Conservation (phyloP, 2,329 filamentous ascomycete species). For the Furcasterigmium sp. region DNA sequence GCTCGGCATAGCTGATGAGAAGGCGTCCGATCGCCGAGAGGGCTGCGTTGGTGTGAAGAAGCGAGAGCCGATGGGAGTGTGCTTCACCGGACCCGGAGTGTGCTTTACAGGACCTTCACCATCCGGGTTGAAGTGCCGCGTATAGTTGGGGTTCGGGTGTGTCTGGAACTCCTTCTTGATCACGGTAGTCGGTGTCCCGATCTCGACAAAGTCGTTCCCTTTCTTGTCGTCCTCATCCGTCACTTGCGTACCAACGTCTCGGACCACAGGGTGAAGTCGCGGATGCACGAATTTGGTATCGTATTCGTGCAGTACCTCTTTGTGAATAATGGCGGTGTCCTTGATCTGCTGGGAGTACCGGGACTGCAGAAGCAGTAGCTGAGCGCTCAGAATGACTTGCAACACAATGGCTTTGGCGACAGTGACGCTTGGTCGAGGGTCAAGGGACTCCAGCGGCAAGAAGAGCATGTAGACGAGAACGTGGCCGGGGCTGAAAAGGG, state of each 20-base stretch:
- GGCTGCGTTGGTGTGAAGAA: slow-evolving; percentile 10
- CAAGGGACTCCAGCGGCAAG: slow-evolving; percentile 69
- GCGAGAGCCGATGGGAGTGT: slow-evolving; percentile 9
- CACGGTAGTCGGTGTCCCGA: slow-evolving; percentile 51
- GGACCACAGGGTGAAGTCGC: slow-evolving; percentile 72
- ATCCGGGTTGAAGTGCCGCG: slow-evolving; percentile 67
- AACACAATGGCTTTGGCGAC: slow-evolving; percentile 79
- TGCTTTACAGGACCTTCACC: slow-evolving; percentile 3
- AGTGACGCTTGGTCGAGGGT: slow-evolving; percentile 78
- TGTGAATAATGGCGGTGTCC: slow-evolving; percentile 78
- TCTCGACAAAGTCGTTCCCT: slow-evolving; percentile 36
- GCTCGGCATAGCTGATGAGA: slow-evolving; percentile 19
- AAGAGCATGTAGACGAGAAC: slow-evolving; percentile 87
- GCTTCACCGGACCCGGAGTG: slow-evolving; percentile 1
- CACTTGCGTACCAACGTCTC: slow-evolving; percentile 75
- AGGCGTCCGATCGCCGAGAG: slow-evolving; percentile 27
- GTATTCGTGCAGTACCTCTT: slow-evolving; percentile 91
- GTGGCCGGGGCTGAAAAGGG: slow-evolving; percentile 89
- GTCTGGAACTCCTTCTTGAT: slow-evolving; percentile 74
- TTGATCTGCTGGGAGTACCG: slow-evolving; percentile 80
- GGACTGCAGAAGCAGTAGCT: slow-evolving; percentile 68
- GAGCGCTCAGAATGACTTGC: slow-evolving; percentile 66
- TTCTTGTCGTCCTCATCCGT: slow-evolving; percentile 41
- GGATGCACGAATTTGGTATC: slow-evolving; percentile 95
- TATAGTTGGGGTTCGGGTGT: slow-evolving; percentile 78